A percentile compares a stretch with the other conserved stretches of the same genome.
Conservation (phyloP, 345 rosid species). For the Eutrema japonicum region DNA sequence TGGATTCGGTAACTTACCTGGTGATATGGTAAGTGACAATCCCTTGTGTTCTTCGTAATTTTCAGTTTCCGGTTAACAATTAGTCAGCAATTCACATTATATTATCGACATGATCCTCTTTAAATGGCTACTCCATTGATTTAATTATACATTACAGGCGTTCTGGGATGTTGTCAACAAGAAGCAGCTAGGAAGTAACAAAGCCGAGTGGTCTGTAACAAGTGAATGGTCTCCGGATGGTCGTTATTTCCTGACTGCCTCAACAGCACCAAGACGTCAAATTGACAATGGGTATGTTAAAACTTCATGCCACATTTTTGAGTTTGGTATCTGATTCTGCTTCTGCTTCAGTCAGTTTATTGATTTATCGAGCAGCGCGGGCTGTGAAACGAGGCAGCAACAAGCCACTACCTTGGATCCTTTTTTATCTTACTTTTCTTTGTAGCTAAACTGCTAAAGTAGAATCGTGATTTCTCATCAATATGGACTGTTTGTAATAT, state of each 20-base stretch:
- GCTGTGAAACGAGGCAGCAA: background rate
- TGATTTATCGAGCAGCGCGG: background rate
- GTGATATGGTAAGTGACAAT: constrained; percentile 74
- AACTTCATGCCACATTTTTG: constrained; percentile 7
- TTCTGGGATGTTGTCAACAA: constrained; percentile 81
- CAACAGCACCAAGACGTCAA: constrained; percentile 96
- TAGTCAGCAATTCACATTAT: constrained; percentile 3
- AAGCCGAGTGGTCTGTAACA: constrained; percentile 88
- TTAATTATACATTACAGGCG: constrained; percentile 54
- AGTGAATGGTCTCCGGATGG: constrained; percentile 98
- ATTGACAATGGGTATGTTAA: constrained; percentile 86
- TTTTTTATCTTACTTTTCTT: too few species aligned
- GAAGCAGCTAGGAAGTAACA: constrained; percentile 73
- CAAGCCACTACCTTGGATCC: too few species aligned
- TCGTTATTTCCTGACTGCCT: constrained; percentile 85
- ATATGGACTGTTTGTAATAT: constrained; percentile 8
- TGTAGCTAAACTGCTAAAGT: too few species aligned
- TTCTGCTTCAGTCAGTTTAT: background rate
- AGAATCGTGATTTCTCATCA: background rate
- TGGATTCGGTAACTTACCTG: constrained; percentile 98
- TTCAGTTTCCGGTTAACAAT: background rate
- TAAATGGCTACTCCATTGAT: constrained; percentile 20
- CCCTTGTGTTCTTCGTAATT: constrained; percentile 14
- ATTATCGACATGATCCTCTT: background rate
- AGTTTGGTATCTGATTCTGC: constrained; percentile 1